Evolutionary conservation across 2,329 filamentous ascomycete genomes (phyloP).

Genomic region (Botryotinia narcissicola): DNA sequence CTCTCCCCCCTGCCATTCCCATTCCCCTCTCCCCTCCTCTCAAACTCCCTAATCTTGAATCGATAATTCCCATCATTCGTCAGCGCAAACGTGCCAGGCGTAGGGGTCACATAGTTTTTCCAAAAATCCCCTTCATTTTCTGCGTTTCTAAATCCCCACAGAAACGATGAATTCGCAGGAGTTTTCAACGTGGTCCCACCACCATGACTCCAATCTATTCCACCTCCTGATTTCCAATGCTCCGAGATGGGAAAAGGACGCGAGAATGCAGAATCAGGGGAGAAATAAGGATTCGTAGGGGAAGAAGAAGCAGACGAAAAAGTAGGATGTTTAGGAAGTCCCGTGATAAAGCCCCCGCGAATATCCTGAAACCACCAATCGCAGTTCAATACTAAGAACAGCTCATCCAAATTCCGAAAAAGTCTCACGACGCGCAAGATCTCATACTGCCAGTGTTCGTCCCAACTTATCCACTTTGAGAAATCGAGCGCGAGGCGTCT

Average conservation of each 20-base stretch:
- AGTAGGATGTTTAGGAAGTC: neutral
- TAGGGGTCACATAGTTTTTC: neutral
- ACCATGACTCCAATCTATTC: neutral
- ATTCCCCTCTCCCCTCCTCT: neutral
- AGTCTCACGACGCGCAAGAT: neutral
- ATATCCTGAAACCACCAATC: neutral
- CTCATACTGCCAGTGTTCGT: neutral
- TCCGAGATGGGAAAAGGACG: fast-evolving
- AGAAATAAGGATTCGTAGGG: neutral
- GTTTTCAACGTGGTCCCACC: neutral
- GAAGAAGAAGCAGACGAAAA: neutral
- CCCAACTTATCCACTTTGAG: neutral
- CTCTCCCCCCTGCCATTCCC: neutral
- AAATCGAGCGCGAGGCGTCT: neutral
- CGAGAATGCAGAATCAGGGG: neutral
- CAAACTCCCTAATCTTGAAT: neutral
- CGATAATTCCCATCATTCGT: neutral
- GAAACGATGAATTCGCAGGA: neutral
- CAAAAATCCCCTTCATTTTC: neutral
- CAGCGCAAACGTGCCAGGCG: neutral
- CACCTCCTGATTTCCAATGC: neutral
- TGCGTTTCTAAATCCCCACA: neutral
- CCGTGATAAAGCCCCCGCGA: neutral
- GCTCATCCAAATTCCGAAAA: neutral
- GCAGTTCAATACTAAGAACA: neutral